Conservation (phyloP, 2,329 filamentous ascomycete species). For the Colletotrichum siamense region DNA sequence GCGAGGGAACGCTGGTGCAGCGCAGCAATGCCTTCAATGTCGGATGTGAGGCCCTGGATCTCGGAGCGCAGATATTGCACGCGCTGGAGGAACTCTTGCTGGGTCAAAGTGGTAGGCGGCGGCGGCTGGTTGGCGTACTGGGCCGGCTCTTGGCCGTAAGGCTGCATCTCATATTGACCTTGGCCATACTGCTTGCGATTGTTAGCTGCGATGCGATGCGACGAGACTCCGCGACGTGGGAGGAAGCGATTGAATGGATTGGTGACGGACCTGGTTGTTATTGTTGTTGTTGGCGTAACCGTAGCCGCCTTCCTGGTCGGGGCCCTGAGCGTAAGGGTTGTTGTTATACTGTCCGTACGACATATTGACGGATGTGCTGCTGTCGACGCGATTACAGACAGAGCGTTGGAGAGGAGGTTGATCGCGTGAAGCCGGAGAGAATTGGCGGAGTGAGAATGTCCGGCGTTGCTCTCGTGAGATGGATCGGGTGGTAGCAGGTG, state of each 20-base stretch:
- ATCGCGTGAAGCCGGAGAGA: not conserved
- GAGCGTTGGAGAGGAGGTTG: not conserved
- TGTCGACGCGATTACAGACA: not conserved
- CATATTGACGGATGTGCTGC: constrained; percentile 46
- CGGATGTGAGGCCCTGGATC: constrained; percentile 69
- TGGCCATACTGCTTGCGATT: constrained; percentile 28
- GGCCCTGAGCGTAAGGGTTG: constrained; percentile 67
- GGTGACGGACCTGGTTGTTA: constrained; percentile 42
- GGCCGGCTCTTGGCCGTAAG: constrained; percentile 45
- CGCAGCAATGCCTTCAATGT: constrained; percentile 70
- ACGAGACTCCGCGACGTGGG: not conserved
- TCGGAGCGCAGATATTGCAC: constrained; percentile 71
- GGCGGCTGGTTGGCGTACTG: constrained; percentile 24
- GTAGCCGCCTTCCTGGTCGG: constrained; percentile 52
- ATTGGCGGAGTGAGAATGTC: not conserved
- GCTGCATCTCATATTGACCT: constrained; percentile 61
- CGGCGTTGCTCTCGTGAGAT: not conserved
- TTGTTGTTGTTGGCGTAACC: constrained; percentile 35
- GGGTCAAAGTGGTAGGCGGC: constrained; percentile 49
- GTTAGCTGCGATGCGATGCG: not conserved
- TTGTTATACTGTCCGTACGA: constrained; percentile 67
- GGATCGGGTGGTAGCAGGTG: constrained; percentile 5
- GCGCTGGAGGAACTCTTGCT: constrained; percentile 72
- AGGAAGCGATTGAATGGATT: not conserved
- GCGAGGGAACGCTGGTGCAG: constrained; percentile 76